Base-by-base conservation (phyloP, 225 moss, liverwort and hornwort species). In the Bryoerythrophyllum caledonicum region DNA sequence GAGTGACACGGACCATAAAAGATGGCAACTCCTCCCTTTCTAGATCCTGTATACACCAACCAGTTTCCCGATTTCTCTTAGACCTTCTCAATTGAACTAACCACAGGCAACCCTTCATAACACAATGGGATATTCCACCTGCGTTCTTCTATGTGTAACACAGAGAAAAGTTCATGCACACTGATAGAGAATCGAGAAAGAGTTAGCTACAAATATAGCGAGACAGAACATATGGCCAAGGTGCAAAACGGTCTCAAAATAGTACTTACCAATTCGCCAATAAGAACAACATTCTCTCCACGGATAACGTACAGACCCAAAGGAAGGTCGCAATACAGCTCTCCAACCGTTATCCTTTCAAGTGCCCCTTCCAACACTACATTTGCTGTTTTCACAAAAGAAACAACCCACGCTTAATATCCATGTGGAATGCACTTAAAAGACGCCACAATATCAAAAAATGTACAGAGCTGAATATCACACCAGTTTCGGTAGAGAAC, bases 261-360 rank as follows among this genome's bases (percentile, higher is more conserved):
- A 41, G 54, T 63, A 64, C 90, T 84, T 84, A 93, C 93, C 93
- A 93, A 83, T 82, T 93, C 93, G 28, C 93, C 93, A 62, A 93
- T 93, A 37, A 93, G 85, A 62, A 93, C 93, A 61, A 93, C 93
- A 82, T 93, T 93, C 78, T 93, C 93, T 56, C 91, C 93, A 53
- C 93, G 91, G 51, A 93, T 93, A 24, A 93, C 82, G 76, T 93
- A 93, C 57, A 93, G 83, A 34, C 93, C 93, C 61, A 93, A 85
- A 59, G 87, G 91, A 70, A 90, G 82, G 73, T 93, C 93, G 74
- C 91, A 93, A 71, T 82, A 93, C 21, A 93, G 93, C 68, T 93
- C 93, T 63, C 91, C 93, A 34, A 93, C 91, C 76, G 71, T 89
- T 28, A 93, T 91, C 48, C 91, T 87, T 78, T 93, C 93, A 57